Evolutionary conservation across 73 alveolate genomes (phyloP).

Genomic region (Paramecium caudatum): DNA sequence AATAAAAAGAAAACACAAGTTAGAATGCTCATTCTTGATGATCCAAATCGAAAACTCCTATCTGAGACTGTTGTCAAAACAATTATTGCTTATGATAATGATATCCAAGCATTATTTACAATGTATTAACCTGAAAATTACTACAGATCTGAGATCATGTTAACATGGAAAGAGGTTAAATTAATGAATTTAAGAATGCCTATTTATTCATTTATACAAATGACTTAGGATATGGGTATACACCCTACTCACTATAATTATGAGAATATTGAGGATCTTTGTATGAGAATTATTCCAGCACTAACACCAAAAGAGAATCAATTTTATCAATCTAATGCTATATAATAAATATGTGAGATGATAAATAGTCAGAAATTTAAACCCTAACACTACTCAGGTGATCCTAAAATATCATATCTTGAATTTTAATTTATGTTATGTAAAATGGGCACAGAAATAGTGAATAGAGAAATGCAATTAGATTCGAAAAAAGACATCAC

Average conservation of each 20-base stretch:
- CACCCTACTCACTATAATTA: conserved; percentile 11
- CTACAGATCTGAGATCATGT: conserved; percentile 33
- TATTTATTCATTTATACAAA: not conserved
- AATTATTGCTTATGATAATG: conserved; percentile 21
- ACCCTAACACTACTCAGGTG: conserved; percentile 6
- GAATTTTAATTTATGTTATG: conserved; percentile 26
- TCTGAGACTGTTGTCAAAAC: not conserved
- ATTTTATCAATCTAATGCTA: conserved; percentile 34
- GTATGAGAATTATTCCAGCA: conserved; percentile 61
- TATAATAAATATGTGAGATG: conserved; percentile 7
- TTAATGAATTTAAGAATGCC: conserved; percentile 54
- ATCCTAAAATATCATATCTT: conserved; percentile 51
- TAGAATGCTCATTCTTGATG: conserved; percentile 41
- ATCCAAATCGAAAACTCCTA: not conserved
- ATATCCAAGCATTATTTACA: conserved; percentile 3
- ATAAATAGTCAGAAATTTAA: conserved; percentile 9
- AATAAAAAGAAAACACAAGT: conserved; percentile 54
- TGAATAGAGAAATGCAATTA: not conserved
- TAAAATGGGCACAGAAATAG: conserved; percentile 27
- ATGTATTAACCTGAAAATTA: conserved; percentile 59
- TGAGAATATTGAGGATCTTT: conserved; percentile 49
- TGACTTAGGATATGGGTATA: not conserved
- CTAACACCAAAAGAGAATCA: not conserved
- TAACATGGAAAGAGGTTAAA: conserved; percentile 54
- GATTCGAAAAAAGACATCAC: conserved; percentile 42